Percentiles rank a stretch among this genome's conserved stretches.
Conservation (phyloP, 331 rosid genomes). For the Prunus yedoensis region DNA sequence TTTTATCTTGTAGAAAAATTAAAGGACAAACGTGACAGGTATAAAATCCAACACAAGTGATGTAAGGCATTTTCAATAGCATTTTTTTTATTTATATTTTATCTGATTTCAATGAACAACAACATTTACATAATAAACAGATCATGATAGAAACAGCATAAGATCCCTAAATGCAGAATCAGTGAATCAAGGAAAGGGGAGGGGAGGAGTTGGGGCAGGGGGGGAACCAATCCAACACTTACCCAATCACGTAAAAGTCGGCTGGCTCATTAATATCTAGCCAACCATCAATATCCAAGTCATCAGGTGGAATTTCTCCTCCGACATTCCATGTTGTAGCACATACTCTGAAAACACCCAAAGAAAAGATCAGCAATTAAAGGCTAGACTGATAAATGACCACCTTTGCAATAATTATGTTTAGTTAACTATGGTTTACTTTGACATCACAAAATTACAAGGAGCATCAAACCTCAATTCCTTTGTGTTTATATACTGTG, state of each 20-base stretch:
- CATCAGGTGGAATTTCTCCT: constrained; percentile 85
- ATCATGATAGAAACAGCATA: constrained; percentile 9
- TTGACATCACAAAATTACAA: constrained; percentile 11
- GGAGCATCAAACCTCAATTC: constrained; percentile 64
- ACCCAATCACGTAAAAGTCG: constrained; percentile 95
- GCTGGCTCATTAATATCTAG: constrained; percentile 74
- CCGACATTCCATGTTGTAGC: constrained; percentile 96
- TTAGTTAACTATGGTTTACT: constrained; percentile 12
- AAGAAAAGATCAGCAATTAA: constrained; percentile 30
- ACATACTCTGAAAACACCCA: constrained; percentile 52
- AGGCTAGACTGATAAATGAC: constrained; percentile 15
- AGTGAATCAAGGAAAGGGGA: background rate
- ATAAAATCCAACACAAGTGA: background rate
- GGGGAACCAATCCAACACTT: constrained; percentile 15
- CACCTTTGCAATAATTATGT: constrained; percentile 8
- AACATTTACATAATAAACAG: background rate
- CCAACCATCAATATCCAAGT: constrained; percentile 90
- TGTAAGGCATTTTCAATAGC: constrained; percentile 15
- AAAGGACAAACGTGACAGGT: background rate
- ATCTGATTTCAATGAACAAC: background rate
- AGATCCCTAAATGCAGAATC: constrained; percentile 8
- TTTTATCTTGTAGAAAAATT: background rate
- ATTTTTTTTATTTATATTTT: background rate
- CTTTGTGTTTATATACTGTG: constrained; percentile 72
- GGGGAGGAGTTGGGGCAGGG: background rate